Evolutionary conservation across 2,329 filamentous ascomycete species (phyloP).

Genomic region (Tolypocladium album): DNA sequence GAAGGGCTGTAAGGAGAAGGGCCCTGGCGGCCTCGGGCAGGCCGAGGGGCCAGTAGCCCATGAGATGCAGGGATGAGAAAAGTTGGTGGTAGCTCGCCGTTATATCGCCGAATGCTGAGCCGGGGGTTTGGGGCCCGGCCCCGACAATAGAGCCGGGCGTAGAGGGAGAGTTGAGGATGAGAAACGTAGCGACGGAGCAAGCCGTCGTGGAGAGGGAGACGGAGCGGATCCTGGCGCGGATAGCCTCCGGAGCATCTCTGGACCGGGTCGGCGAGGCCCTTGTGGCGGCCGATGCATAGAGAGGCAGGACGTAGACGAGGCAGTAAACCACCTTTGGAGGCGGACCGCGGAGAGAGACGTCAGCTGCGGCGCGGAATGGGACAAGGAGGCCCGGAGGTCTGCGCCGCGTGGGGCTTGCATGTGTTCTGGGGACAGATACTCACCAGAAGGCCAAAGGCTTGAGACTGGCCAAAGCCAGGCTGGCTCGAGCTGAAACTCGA

Average conservation of each 20-base stretch:
- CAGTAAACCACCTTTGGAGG: constrained; percentile 57
- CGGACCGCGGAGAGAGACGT: not conserved
- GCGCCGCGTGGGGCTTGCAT: not conserved
- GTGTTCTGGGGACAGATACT: constrained; percentile 2
- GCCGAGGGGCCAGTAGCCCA: constrained; percentile 75
- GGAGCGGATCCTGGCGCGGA: constrained; percentile 72
- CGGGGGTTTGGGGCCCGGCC: not conserved
- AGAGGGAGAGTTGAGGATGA: constrained; percentile 31
- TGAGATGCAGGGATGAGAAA: constrained; percentile 39
- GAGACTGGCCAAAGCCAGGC: constrained; percentile 7
- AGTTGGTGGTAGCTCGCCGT: not conserved
- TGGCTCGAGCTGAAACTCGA: not conserved
- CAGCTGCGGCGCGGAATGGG: not conserved
- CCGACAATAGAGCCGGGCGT: not conserved
- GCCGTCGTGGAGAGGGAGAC: constrained; percentile 66
- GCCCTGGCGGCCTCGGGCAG: constrained; percentile 51
- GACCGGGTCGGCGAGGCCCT: constrained; percentile 69
- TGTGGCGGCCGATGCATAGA: constrained; percentile 74
- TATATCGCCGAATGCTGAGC: not conserved
- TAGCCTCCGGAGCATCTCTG: constrained; percentile 81
- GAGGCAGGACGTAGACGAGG: constrained; percentile 79
- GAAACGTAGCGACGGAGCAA: constrained; percentile 56
- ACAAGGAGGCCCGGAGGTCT: not conserved
- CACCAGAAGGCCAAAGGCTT: constrained; percentile 19
- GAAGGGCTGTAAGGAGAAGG: constrained; percentile 60